Evolutionary conservation across 192 early-diverging fungal genomes (phyloP).

Genomic region (Backusella sp.): DNA sequence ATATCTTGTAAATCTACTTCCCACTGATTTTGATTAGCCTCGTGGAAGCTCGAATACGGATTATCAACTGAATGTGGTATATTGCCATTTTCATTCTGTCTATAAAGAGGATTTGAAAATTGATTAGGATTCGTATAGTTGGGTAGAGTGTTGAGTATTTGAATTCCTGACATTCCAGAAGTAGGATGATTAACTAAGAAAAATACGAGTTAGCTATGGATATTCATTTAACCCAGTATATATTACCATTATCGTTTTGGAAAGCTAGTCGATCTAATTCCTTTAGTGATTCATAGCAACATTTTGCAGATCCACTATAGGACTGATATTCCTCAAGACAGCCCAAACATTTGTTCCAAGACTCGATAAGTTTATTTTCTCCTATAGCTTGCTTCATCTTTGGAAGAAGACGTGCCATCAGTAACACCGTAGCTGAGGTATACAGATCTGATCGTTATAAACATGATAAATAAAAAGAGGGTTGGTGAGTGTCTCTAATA

Average conservation of each 20-base stretch:
- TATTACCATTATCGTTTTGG: constrained; percentile 13
- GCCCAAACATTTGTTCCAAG: constrained; percentile 13
- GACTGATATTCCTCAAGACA: constrained; percentile 13
- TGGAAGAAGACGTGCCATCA: constrained; percentile 20
- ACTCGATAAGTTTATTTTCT: constrained; percentile 8
- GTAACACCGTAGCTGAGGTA: constrained; percentile 16
- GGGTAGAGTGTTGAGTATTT: constrained; percentile 14
- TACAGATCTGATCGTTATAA: constrained; percentile 4
- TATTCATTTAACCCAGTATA: not conserved
- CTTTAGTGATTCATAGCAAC: constrained; percentile 14
- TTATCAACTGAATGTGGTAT: not conserved
- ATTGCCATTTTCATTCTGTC: not conserved
- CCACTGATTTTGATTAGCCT: not conserved
- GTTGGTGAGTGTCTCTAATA: not conserved
- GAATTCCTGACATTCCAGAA: constrained; percentile 14
- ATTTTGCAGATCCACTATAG: constrained; percentile 13
- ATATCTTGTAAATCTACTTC: constrained; percentile 16
- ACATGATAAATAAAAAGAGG: not conserved
- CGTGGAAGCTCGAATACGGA: not conserved
- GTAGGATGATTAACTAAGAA: not conserved
- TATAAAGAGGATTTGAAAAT: not conserved
- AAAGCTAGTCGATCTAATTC: constrained; percentile 16
- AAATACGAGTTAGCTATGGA: not conserved
- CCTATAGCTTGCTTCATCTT: constrained; percentile 13
- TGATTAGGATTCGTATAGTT: constrained; percentile 9